Conservation (phyloP, 2,329 filamentous ascomycete genomes). For the Ophiostoma fasciatum region DNA sequence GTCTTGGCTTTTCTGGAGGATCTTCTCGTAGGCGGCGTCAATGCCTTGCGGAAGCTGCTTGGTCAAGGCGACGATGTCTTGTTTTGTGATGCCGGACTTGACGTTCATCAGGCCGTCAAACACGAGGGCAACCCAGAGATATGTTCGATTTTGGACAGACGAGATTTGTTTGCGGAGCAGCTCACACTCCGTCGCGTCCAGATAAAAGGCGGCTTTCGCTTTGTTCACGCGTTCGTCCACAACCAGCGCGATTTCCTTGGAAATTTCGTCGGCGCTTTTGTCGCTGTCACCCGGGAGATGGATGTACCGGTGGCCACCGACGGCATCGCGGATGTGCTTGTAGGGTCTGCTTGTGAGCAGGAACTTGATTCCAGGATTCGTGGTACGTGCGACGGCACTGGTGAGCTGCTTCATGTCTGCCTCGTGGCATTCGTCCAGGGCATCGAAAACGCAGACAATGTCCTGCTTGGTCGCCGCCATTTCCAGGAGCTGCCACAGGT, state of each 20-base stretch:
- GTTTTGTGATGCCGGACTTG: conserved; percentile 15
- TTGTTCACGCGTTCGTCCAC: not conserved
- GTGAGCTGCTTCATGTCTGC: not conserved
- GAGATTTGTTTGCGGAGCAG: not conserved
- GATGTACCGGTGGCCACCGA: conserved; percentile 14
- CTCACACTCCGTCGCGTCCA: not conserved
- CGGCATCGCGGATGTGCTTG: conserved; percentile 13
- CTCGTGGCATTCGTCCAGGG: not conserved
- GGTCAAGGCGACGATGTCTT: not conserved
- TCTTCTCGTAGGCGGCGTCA: not conserved
- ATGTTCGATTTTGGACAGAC: not conserved
- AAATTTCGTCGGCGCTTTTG: conserved; percentile 2
- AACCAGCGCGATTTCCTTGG: not conserved
- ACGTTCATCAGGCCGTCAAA: conserved; percentile 3
- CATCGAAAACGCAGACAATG: conserved; percentile 1
- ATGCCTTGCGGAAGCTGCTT: not conserved
- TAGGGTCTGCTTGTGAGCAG: conserved; percentile 23
- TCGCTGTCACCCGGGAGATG: conserved; percentile 18
- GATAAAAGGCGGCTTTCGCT: not conserved
- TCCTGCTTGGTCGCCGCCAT: not conserved
- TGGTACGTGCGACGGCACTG: not conserved
- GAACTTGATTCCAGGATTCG: conserved; percentile 10
- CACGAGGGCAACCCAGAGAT: not conserved
- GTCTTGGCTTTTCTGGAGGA: conserved; percentile 4
- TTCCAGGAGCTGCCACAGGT: not conserved